Percentiles rank a stretch among this genome's conserved stretches.
These are phyloP conservation scores for Lathyrus sativus DNA, from an alignment of 306 rosid species.

Conservation along the genomic window DNA sequence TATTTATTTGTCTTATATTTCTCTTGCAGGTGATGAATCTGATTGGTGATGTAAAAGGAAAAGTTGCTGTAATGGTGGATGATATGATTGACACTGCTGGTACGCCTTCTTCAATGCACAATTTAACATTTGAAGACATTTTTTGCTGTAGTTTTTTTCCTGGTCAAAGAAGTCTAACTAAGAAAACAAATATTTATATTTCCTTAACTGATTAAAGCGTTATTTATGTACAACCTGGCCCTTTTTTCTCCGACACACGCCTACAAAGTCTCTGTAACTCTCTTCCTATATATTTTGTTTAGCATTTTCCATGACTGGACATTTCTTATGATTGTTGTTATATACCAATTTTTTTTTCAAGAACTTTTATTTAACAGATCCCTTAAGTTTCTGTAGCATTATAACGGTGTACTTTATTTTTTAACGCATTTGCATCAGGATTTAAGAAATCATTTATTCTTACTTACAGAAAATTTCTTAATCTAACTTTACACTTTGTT, in stretches of 20 bases:
- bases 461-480: slow-evolving; percentile 18
- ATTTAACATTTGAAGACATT: slow-evolving; percentile 21
- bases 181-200: slow-evolving; percentile 4
- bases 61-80: slow-evolving; percentile 98
- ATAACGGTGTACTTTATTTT: slow-evolving; percentile 7
- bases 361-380: slow-evolving; percentile 5
- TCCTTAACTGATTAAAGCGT: not conserved
- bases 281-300: slow-evolving; percentile 9
- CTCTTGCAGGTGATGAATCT: slow-evolving; percentile 84
- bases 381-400: not conserved
- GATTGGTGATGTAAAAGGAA: slow-evolving; percentile 95
- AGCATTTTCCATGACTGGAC: slow-evolving; percentile 8
- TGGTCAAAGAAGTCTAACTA: not conserved
- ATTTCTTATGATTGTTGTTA: not conserved
- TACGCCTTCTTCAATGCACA: slow-evolving; percentile 43
- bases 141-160: slow-evolving; percentile 4
- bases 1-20: slow-evolving; percentile 34
- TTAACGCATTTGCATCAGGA: not conserved
- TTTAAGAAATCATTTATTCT: slow-evolving; percentile 1
- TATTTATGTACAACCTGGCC: not conserved
- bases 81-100: slow-evolving; percentile 99
- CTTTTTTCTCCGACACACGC: slow-evolving; percentile 1
- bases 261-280: not conserved
- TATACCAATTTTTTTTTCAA: not conserved
- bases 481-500: not conserved